Conservation (phyloP, 176 grass and related monocot species). For the Chloris gayana region DNA sequence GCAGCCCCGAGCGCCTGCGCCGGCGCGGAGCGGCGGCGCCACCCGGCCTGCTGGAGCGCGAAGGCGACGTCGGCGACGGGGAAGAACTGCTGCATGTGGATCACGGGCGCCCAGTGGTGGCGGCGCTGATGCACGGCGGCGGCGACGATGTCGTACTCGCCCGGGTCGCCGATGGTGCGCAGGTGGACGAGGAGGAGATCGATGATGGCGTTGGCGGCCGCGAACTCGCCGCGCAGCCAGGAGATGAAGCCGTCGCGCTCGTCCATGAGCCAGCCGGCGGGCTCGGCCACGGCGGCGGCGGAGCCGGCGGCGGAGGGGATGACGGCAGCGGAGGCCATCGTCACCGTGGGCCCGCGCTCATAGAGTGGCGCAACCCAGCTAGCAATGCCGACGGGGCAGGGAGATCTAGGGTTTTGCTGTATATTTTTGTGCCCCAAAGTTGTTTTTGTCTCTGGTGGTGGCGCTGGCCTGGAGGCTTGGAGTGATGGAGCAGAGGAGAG, state of each 20-base stretch:
- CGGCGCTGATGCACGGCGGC: conserved; percentile 75
- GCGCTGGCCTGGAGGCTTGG: neutral
- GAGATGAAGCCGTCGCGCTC: conserved; percentile 89
- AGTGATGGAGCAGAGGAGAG: neutral
- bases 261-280: conserved; percentile 49
- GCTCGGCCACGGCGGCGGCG: conserved; percentile 30
- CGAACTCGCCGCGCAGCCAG: conserved; percentile 92
- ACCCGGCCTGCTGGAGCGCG: conserved; percentile 72
- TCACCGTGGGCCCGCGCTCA: conserved; percentile 37
- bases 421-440: conserved; percentile 19
- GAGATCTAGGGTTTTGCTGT: conserved; percentile 85
- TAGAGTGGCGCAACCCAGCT: neutral
- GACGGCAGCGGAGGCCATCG: conserved; percentile 53
- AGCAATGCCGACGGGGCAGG: conserved; percentile 29
- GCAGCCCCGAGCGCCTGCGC: conserved; percentile 33
- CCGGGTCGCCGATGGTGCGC: conserved; percentile 55
- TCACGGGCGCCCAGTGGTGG: conserved; percentile 72
- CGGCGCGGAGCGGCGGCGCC: conserved; percentile 51
- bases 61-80: conserved; percentile 67
- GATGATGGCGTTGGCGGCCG: conserved; percentile 88
- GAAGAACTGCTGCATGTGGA: conserved; percentile 97
- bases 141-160: conserved; percentile 73
- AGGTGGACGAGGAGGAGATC: conserved; percentile 79
- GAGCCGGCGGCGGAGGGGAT: conserved; percentile 16
- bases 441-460: conserved; percentile 12